Base-by-base conservation (phyloP, 169 alveolate species). In the Plasmodium malariae region DNA sequence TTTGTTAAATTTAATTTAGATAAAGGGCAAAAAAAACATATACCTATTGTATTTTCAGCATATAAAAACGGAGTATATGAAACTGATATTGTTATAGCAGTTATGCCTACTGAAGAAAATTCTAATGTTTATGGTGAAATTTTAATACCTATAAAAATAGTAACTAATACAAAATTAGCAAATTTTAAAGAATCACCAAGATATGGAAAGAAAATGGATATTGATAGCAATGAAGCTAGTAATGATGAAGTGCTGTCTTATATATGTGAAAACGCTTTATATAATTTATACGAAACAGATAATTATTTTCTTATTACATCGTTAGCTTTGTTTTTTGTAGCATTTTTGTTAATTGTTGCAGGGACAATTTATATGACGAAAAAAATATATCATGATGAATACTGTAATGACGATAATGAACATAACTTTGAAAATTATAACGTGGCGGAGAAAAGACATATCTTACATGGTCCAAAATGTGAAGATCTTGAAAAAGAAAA, bases 21-120 rank as follows among this genome's bases (percentile, higher is more conserved):
- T 17, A 24, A 60, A 28, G 70, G 60, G 0, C 34, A 86, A 37
- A 40, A 86, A 86, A 86, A 86, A 59, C 86, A 59, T 45, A 59
- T 86, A 21, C 92, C 92, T 55, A 43, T 86, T 14, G 86, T 70
- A 30, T 86, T 86, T 57, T 86, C 92, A 7, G 92, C 87, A 4
- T 86, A 86, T 60, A 86, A 86, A 40, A 34, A 86, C 2, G 92
- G 92, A 17, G 21, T 86, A 49, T 86, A 86, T 49, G 76, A 86
- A 70, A 40, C 87, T 6, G 67, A 86, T 37, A 70, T 86, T 4
- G 74, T 86, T 19, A 69, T 86, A 68, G 92, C 78, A 69, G 51
- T 86, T 3, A 40, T 57, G 30, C 74, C 92, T 40, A 11, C 40
- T 21, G 92, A 86, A 12, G 30, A 54, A n/a, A 30, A 69, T n/a